Evolutionary conservation across 2,329 filamentous ascomycete species (phyloP).

Genomic region (Onygenales sp.): DNA sequence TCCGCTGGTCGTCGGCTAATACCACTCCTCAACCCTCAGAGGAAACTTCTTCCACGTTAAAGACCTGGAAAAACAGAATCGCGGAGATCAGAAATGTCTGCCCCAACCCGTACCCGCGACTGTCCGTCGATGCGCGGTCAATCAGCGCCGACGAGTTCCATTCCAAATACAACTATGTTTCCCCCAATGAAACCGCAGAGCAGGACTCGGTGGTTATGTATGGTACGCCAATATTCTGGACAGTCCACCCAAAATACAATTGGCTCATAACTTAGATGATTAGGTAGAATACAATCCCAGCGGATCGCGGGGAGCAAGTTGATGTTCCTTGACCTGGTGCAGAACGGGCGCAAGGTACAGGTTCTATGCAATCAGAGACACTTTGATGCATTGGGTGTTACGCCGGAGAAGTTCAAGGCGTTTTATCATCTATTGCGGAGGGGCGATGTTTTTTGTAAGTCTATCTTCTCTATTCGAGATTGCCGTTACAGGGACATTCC

Average conservation of each 20-base stretch:
- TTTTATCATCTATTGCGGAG: slow-evolving; percentile 60
- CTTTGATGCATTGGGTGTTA: slow-evolving; percentile 26
- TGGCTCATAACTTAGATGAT: slow-evolving; percentile 28
- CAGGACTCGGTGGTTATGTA: slow-evolving; percentile 29
- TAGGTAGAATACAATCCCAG: slow-evolving; percentile 66
- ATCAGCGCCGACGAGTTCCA: slow-evolving; percentile 29
- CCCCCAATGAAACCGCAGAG: slow-evolving; percentile 30
- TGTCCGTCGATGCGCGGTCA: slow-evolving; percentile 20
- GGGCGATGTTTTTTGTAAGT: slow-evolving; percentile 77
- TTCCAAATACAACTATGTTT: slow-evolving; percentile 26
- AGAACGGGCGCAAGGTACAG: slow-evolving; percentile 65
- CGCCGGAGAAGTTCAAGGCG: slow-evolving; percentile 43
- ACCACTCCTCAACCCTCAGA: neutral
- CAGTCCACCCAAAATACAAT: neutral
- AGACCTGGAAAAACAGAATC: slow-evolving; percentile 27
- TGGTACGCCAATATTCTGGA: slow-evolving; percentile 27
- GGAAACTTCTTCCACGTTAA: slow-evolving; percentile 19
- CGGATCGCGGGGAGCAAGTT: slow-evolving; percentile 67
- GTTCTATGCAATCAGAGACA: slow-evolving; percentile 59
- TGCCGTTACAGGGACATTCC: slow-evolving; percentile 3
- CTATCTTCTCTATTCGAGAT: slow-evolving; percentile 1
- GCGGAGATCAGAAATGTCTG: slow-evolving; percentile 27
- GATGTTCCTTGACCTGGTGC: slow-evolving; percentile 71
- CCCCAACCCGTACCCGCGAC: slow-evolving; percentile 30
- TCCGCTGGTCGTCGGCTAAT: neutral